Base-by-base conservation (phyloP, 2,329 filamentous ascomycete genomes). In the Epichloe sp. region DNA sequence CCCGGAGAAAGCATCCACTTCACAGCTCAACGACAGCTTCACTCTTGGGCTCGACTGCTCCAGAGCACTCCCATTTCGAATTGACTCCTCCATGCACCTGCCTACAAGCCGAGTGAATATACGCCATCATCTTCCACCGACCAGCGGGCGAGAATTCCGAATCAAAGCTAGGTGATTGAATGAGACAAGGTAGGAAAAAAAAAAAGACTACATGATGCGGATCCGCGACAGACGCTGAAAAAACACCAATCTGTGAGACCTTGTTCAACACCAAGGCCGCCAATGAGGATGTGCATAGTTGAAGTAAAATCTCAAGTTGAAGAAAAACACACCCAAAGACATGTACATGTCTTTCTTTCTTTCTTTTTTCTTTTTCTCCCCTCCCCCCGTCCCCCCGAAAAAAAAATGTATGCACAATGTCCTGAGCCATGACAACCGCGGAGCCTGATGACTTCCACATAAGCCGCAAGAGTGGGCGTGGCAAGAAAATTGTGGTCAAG, bases 51-150 rank as follows among this genome's bases (percentile, higher is more conserved):
- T 26, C 7, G 26, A 26, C 26, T 31, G 26, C 26, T 31, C 26
- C 26, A 4, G 26, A 11, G 26, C 26, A 31, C 14, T 38, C 23
- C 36, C 23, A 2, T 41, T 34, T 34, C 21, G n/a, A 21, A 48
- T 44, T 48, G 21, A 40, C 6, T 21, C 34, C 38, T n/a, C 36
- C 45, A 12, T 6, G 26, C 26, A 31, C 26, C 26, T 31, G 8
- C 17, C 36, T 31, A 31, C 17, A 34, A 40, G 21, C 35, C 14
- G 35, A 6, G 36, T 37, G 15, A 19, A 43, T 36, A 40, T 14
- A 14, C n/a, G 36, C 47, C 21, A 43, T 11, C 40, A 17, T 37
- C 47, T 43, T 35, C 38, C 47, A 21, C 38, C 38, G 47, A 43
- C 38, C 26, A 49, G 47, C 38, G 21, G 36, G 41, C 40, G 38